Evolutionary conservation across 495 filamentous ascomycete species (phyloP).

Genomic region (Emericellopsis terricola): DNA sequence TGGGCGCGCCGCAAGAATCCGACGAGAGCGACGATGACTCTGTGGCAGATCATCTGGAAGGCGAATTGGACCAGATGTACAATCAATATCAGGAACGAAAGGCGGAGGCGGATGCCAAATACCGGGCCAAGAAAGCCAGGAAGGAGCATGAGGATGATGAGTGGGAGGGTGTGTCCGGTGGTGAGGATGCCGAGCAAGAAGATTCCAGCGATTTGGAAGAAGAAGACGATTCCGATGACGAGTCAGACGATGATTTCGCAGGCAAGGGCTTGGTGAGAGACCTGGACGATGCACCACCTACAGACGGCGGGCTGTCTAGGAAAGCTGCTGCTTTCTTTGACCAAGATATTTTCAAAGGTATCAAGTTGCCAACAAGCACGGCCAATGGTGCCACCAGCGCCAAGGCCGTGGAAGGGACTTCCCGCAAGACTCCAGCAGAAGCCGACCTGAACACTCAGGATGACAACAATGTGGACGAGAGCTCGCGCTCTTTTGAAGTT

Average conservation of each 20-base stretch:
- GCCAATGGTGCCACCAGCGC: neutral
- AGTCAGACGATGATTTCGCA: conserved; percentile 18
- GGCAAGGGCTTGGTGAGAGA: conserved; percentile 29
- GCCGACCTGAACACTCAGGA: no score
- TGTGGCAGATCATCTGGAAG: conserved; percentile 65
- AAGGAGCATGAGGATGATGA: conserved; percentile 71
- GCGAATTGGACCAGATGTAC: conserved; percentile 73
- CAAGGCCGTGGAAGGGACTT: no score
- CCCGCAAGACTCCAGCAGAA: no score
- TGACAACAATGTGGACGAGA: no score
- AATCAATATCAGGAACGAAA: conserved; percentile 67
- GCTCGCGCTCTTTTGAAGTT: no score
- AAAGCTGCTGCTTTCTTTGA: conserved; percentile 52
- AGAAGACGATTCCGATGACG: conserved; percentile 36
- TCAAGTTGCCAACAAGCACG: conserved; percentile 27
- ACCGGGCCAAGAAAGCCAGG: conserved; percentile 71
- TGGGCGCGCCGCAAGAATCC: conserved; percentile 31
- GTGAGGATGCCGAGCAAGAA: conserved; percentile 38
- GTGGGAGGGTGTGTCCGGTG: conserved; percentile 77
- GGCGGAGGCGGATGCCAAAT: conserved; percentile 64
- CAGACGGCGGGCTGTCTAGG: conserved; percentile 1
- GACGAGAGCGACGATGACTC: conserved; percentile 46
- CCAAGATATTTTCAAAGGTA: conserved; percentile 82
- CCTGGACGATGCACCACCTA: conserved; percentile 18
- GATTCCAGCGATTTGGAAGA: conserved; percentile 30